These are phyloP conservation scores for Aureobasidium musti DNA, from an alignment of 2,329 filamentous ascomycete genomes.

Conservation along the genomic window DNA sequence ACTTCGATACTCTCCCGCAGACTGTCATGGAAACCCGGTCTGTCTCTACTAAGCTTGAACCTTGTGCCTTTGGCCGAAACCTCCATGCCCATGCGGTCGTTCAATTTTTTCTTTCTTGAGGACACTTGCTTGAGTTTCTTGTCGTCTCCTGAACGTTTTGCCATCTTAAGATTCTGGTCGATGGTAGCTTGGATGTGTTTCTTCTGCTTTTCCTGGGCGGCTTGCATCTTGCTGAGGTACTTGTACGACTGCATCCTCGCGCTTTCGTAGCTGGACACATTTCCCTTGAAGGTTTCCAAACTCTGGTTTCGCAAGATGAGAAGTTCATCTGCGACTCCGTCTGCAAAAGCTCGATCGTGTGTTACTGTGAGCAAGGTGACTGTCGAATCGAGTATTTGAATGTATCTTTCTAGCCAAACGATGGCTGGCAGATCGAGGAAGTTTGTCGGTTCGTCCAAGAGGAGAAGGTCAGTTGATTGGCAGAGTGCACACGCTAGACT, in stretches of 20 bases:
- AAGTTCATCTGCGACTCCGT: conserved; percentile 72
- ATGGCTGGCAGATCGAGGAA: conserved; percentile 82
- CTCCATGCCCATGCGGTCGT: conserved; percentile 76
- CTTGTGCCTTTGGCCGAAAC: conserved; percentile 69
- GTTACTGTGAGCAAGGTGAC: conserved; percentile 75
- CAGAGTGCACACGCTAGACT: conserved; percentile 59
- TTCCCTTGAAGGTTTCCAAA: conserved; percentile 73
- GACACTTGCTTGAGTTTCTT: conserved; percentile 86
- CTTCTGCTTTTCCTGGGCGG: conserved; percentile 77
- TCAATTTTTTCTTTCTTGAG: conserved; percentile 79
- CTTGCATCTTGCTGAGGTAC: conserved; percentile 73
- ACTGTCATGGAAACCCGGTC: conserved; percentile 61
- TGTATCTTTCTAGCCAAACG: conserved; percentile 77
- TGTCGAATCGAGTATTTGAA: conserved; percentile 55
- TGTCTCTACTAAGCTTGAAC: conserved; percentile 79
- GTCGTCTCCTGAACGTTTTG: conserved; percentile 75
- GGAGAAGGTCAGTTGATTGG: conserved; percentile 72
- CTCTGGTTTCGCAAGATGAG: conserved; percentile 72
- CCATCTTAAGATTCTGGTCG: conserved; percentile 70
- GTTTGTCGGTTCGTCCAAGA: conserved; percentile 86
- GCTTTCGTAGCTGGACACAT: conserved; percentile 69
- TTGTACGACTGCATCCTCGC: conserved; percentile 58
- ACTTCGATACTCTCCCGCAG: conserved; percentile 70
- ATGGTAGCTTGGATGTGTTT: conserved; percentile 80
- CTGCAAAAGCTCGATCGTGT: conserved; percentile 80